Evolutionary conservation across 306 rosid species (phyloP).

Genomic region (Trichosanthes cucumerina): DNA sequence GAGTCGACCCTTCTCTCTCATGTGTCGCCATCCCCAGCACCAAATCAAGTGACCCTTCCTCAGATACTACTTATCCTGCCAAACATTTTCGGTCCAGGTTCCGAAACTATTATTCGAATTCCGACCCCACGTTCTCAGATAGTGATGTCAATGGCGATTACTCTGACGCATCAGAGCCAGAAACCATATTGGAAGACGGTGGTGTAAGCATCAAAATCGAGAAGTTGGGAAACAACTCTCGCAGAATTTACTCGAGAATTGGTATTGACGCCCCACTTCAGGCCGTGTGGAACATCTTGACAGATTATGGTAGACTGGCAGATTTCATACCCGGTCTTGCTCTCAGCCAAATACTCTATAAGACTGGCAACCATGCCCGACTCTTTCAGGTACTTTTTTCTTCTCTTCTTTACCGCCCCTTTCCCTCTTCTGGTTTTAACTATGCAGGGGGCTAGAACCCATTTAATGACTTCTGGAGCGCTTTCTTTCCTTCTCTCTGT

Average conservation of each 20-base stretch:
- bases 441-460: neutral
- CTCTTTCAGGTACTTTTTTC: conserved; percentile 46
- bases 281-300: conserved; percentile 54
- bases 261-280: conserved; percentile 41
- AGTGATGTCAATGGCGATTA: conserved; percentile 5
- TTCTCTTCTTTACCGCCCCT: no score
- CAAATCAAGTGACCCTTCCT: neutral
- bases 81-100: neutral
- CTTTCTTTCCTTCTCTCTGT: neutral
- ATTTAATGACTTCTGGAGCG: neutral
- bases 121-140: conserved; percentile 15
- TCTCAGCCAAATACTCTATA: conserved; percentile 43
- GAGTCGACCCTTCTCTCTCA: neutral
- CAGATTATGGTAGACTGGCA: conserved; percentile 73
- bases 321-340: conserved; percentile 87
- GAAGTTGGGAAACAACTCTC: conserved; percentile 43
- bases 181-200: conserved; percentile 22
- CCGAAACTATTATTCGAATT: conserved; percentile 21
- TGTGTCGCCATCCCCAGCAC: neutral
- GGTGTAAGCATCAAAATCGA: conserved; percentile 33
- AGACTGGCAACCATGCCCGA: conserved; percentile 41
- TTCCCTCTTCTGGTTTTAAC: neutral
- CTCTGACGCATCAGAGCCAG: neutral
- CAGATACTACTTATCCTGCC: neutral
- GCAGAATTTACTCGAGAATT: conserved; percentile 56